These are phyloP conservation scores for Claviceps arundinis DNA, from an alignment of 2,329 filamentous ascomycete species.

Conservation along the genomic window DNA sequence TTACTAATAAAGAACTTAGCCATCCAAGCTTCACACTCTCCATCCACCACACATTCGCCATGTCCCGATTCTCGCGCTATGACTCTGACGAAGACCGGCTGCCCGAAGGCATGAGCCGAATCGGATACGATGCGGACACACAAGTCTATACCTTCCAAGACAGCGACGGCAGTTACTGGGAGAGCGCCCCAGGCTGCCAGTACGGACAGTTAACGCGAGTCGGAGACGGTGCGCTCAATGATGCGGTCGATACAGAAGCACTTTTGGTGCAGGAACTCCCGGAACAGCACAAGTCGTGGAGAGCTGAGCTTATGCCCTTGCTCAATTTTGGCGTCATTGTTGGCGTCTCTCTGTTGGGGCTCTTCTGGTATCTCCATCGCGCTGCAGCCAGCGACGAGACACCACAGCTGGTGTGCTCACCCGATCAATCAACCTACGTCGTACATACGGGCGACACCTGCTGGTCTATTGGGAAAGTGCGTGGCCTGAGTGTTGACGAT, in stretches of 20 bases:
- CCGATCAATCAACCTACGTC: constrained; percentile 21
- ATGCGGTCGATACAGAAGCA: constrained; percentile 16
- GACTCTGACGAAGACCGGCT: constrained; percentile 38
- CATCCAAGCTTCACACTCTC: background rate
- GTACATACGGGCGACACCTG: constrained; percentile 37
- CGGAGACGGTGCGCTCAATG: constrained; percentile 15
- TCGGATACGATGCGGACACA: constrained; percentile 43
- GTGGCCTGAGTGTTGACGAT: constrained; percentile 29
- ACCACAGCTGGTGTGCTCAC: constrained; percentile 13
- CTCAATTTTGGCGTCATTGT: constrained; percentile 45
- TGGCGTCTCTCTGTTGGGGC: constrained; percentile 33
- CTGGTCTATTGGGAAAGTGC: constrained; percentile 34
- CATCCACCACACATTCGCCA: constrained; percentile 8
- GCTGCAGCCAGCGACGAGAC: constrained; percentile 9
- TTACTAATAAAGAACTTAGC: too few species aligned
- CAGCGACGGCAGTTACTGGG: constrained; percentile 33
- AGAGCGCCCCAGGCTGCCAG: constrained; percentile 33
- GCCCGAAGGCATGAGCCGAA: constrained; percentile 38
- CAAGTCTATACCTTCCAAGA: constrained; percentile 40
- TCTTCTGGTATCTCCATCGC: constrained; percentile 34
- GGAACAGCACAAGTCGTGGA: constrained; percentile 28
- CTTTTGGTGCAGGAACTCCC: constrained; percentile 15
- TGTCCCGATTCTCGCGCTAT: constrained; percentile 30
- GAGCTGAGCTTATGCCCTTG: constrained; percentile 39
- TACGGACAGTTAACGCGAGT: constrained; percentile 35